phyloP scores from a whole-genome alignment of 2,329 filamentous ascomycete genomes.

The Westerdykella ornata region DNA sequence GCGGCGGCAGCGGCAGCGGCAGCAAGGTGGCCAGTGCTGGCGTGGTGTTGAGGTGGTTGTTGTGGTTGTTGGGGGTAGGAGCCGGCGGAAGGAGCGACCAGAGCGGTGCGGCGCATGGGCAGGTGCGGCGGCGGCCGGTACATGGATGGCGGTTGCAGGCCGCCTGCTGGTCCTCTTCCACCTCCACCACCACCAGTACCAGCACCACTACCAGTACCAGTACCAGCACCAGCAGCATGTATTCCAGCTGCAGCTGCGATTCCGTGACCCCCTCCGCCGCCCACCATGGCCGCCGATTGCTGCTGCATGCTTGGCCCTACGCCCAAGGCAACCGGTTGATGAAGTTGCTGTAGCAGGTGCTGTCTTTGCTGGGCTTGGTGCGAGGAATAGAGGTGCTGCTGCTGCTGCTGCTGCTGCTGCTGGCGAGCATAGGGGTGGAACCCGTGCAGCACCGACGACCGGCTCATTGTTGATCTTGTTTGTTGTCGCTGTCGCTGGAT shows the following conservation, averaged over 20 bases:
- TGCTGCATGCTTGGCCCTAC: no score
- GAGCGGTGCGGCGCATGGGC: conserved; percentile 34
- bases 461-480: conserved; percentile 21
- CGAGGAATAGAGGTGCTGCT: background rate
- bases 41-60: background rate
- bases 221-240: no score
- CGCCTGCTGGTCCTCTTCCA: no score
- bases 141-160: conserved; percentile 27
- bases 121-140: conserved; percentile 36
- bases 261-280: no score
- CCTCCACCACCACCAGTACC: no score
- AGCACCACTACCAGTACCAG: no score
- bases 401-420: conserved; percentile 1
- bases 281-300: background rate
- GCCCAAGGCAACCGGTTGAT: conserved; percentile 1
- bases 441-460: conserved; percentile 21
- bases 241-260: no score
- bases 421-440: conserved; percentile 18
- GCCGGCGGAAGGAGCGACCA: conserved; percentile 1
- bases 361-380: background rate
- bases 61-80: background rate
- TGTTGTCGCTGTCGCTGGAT: background rate
- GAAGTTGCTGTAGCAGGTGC: background rate
- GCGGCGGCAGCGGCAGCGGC: background rate
- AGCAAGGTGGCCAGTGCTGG: background rate